A percentile compares a stretch with the other conserved stretches of the same genome.
phyloP scores from a whole-genome alignment of 2,329 filamentous ascomycete genomes.

The Myriosclerotinia curreyana region DNA sequence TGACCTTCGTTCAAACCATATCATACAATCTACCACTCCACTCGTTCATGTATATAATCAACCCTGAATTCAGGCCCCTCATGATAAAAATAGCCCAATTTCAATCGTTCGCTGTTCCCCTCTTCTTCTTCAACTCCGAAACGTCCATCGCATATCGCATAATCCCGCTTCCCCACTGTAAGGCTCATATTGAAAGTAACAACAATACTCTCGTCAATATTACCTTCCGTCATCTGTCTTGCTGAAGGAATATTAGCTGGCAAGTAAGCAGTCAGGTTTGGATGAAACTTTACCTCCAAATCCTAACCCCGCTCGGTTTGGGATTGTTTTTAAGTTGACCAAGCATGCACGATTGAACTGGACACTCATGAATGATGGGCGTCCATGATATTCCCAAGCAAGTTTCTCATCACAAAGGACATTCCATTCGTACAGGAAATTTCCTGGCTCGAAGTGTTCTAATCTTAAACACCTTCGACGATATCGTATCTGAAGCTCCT shows the following conservation, averaged over 20 bases:
- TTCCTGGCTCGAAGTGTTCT: slow-evolving; percentile 23
- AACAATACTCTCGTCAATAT: not conserved
- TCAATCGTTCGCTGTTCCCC: not conserved
- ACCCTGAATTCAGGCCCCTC: slow-evolving; percentile 24
- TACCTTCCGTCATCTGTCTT: not conserved
- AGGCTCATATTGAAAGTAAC: not conserved
- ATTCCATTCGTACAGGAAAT: slow-evolving; percentile 27
- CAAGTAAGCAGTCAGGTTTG: not conserved
- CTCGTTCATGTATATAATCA: slow-evolving; percentile 24
- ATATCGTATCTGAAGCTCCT: slow-evolving; percentile 9
- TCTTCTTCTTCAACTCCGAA: not conserved
- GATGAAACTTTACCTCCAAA: not conserved
- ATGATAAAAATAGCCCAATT: slow-evolving; percentile 20
- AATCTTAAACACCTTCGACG: slow-evolving; percentile 10
- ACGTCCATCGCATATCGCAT: not conserved
- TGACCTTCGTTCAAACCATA: too few relatives aligned
- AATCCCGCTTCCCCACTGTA: slow-evolving; percentile 9
- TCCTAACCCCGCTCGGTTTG: slow-evolving; percentile 21
- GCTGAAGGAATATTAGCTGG: slow-evolving; percentile 6
- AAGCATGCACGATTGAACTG: slow-evolving; percentile 25
- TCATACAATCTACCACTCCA: too few relatives aligned
- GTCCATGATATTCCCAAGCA: slow-evolving; percentile 15
- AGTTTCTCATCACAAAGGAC: slow-evolving; percentile 24
- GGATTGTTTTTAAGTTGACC: slow-evolving; percentile 23
- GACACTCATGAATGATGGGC: slow-evolving; percentile 21